phyloP scores from a whole-genome alignment of 78 protist species.

The Pelomyxa schiedti region DNA sequence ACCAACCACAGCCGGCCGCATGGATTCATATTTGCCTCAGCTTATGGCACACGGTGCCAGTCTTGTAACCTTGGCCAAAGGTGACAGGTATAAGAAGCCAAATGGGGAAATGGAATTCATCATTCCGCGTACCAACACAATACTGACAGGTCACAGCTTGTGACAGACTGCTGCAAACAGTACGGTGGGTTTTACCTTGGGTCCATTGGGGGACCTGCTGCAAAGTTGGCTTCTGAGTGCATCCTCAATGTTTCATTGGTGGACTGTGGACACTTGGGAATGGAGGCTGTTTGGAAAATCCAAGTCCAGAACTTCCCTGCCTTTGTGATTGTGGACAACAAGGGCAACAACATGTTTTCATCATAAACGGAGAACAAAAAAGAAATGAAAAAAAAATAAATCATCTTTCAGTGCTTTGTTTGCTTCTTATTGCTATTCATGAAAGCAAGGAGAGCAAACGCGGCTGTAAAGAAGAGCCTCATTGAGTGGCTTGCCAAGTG shows the following conservation, averaged over 20 bases:
- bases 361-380: no score
- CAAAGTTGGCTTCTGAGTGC: conserved; percentile 58
- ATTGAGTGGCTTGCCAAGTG: no score
- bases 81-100: no score
- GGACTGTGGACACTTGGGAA: conserved; percentile 71
- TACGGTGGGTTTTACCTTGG: conserved; percentile 86
- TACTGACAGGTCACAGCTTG: conserved; percentile 1
- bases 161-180: conserved; percentile 66
- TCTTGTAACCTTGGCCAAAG: conserved; percentile 63
- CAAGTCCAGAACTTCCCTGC: conserved; percentile 79
- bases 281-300: conserved; percentile 79
- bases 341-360: conserved; percentile 65
- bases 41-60: conserved; percentile 38
- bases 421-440: no score
- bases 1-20: conserved; percentile 77
- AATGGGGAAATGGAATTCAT: no score
- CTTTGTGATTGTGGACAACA: conserved; percentile 73
- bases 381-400: no score
- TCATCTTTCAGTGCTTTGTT: no score
- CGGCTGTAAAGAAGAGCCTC: no score
- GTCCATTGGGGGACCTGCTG: conserved; percentile 86
- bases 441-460: no score
- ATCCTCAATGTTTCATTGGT: conserved; percentile 65
- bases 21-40: conserved; percentile 63
- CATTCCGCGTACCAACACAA: no score